Evolutionary conservation across 106 monocot species (phyloP), one percentile per base, ranked within the genome.

Genomic region (Platanthera guangdongensis): DNA sequence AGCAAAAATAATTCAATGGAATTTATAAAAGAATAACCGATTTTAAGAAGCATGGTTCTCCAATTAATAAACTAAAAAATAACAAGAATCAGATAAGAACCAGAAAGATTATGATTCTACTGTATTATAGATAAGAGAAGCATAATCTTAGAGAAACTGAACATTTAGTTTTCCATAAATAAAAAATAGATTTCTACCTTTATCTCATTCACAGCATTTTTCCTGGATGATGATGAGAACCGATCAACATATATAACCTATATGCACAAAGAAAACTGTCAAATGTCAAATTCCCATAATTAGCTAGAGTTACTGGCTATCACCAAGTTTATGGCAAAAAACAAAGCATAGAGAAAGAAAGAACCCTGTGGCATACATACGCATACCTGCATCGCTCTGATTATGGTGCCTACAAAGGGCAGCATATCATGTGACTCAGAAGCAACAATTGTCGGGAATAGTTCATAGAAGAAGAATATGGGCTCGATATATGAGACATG

Each of bases 161-260:
- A 72, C n/a, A 19, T 51, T 14, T 51, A 22, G 5, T 8, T 10
- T 46, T 51, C 3, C 3, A 51, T 72, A 8, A 11, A 52, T 54
- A 55, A 52, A 48, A 55, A 74, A 39, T 39, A 39, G 45, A 25
- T 63, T 76, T 46, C 22, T 89, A 97, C 96, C 96, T 93, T 97
- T 86, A 97, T 97, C 83, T 97, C 96, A 76, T 83, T 89, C 50
- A 97, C 87, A 47, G 96, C 96, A 78, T 85, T 63, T 60, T 91
- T 97, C 72, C 96, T 84, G 46, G 96, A 97, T 53, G 81, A 75
- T 21, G 93, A 71, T 16, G 96, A 97, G 75, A 97, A 97, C 79
- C 96, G 90, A 82, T 97, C 91, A 73, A 97, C 96, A 83, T 97
- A 97, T 48, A 97, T 97, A 59, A 96, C 95, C 95, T 96, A 80